These are phyloP conservation scores for Phallus indusiatus DNA, from an alignment of 768 basidiomycete genomes.

Conservation along the genomic window DNA sequence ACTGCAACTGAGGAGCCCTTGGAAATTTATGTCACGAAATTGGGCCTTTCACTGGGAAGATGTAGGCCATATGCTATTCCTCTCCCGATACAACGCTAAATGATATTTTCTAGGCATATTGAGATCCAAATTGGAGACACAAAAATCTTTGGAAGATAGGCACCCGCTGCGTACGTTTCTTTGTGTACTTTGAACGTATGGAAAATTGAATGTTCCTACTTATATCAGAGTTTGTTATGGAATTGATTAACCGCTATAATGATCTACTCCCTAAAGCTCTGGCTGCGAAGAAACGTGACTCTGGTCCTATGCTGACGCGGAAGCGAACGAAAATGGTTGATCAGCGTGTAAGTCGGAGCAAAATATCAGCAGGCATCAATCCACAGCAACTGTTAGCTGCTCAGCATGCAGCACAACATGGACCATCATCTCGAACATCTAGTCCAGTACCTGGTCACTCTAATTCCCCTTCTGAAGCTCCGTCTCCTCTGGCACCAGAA, in stretches of 20 bases:
- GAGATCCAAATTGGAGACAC: slow-evolving; percentile 72
- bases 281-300: slow-evolving; percentile 76
- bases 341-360: slow-evolving; percentile 75
- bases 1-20: slow-evolving; percentile 64
- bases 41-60: slow-evolving; percentile 80
- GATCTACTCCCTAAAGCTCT: slow-evolving; percentile 74
- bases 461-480: slow-evolving; percentile 28
- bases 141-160: slow-evolving; percentile 85
- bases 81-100: neutral
- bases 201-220: neutral
- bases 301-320: slow-evolving; percentile 59
- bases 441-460: neutral
- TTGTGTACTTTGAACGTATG: neutral
- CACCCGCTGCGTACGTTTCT: slow-evolving; percentile 59
- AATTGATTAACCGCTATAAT: slow-evolving; percentile 69
- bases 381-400: slow-evolving; percentile 61
- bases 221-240: slow-evolving; percentile 65
- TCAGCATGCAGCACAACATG: slow-evolving; percentile 47
- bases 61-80: slow-evolving; percentile 37
- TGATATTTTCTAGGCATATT: slow-evolving; percentile 47
- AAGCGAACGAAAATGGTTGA: slow-evolving; percentile 85
- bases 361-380: slow-evolving; percentile 64
- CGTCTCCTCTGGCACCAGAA: slow-evolving; percentile 17
- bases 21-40: slow-evolving; percentile 78
- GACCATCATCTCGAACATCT: slow-evolving; percentile 1